Evolutionary conservation across 495 filamentous ascomycete species (phyloP), one percentile per base, ranked within the genome.

Genomic region (Penicillium canariense): DNA sequence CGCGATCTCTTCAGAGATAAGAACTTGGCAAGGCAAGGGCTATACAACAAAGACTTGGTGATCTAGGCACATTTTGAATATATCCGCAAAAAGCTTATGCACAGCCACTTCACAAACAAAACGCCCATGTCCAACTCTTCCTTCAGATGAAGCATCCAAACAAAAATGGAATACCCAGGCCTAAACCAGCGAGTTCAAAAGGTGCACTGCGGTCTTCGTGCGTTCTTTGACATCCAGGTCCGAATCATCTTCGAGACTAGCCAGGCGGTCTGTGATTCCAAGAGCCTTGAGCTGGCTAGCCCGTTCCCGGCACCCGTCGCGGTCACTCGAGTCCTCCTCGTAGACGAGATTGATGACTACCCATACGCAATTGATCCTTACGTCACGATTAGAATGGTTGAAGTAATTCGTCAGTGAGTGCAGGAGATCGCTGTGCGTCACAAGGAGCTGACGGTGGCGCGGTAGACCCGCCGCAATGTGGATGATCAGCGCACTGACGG

Each of bases 221-320:
- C 89, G 75, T 71, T 97, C 90, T 48, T 84, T 78, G 9, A 95
- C 86, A 70, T 96, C 91, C 52, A 91, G 66, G 60, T 95, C 90
- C n/a, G 71, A 68, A 72, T 97, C 93, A 20, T 84, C 69, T 60
- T 84, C 73, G 49, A 96, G 70, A 35, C 68, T 75, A 58, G 84
- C 75, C 38, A 94, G 73, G 55, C 81, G 85, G 22, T 84, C 77
- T 44, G 82, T 65, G 39, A 95, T 85, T 0, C 93, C 91, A 23
- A 95, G 61, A 32, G 81, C 78, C 67, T 81, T 79, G 50, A 98
- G 74, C 63, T 87, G 83, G 12, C 64, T 57, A 3, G 86, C 87
- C 22, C 94, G 81, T 55, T 83, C 75, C 38, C 78, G 75, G 54
- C 86, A 87, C 5, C 76, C 80, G 20, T 70, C 69, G 3, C 67